Percentiles rank a stretch among this genome's conserved stretches.
Evolutionary conservation across 305 asterid species (phyloP).

Genomic region (Fraxinus sp.): DNA sequence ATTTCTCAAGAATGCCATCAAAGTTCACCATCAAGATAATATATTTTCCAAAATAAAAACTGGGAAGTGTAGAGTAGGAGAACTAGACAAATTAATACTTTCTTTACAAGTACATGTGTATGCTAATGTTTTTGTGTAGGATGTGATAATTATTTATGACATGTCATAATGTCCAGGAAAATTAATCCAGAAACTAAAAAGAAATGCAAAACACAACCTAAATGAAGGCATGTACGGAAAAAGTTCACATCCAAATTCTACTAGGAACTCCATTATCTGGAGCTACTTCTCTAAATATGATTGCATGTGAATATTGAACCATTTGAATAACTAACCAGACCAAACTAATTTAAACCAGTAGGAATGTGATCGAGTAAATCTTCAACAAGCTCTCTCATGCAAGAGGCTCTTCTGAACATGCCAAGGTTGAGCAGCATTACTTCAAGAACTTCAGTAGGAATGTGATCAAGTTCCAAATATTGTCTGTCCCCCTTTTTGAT

Average conservation of each 20-base stretch:
- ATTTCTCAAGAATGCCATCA: constrained; percentile 17
- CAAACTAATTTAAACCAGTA: not conserved
- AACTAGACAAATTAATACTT: constrained; percentile 3
- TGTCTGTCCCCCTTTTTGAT: not conserved
- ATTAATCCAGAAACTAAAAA: not conserved
- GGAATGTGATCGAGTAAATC: not conserved
- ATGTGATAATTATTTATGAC: not conserved
- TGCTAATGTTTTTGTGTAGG: not conserved
- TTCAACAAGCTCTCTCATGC: not conserved
- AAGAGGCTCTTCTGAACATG: not conserved
- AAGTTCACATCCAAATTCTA: not conserved
- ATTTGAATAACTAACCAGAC: not conserved
- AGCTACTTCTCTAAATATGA: not conserved
- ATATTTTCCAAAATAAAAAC: not conserved
- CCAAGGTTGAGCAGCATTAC: not conserved
- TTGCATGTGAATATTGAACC: not conserved
- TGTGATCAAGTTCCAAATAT: not conserved
- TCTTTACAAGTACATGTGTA: not conserved
- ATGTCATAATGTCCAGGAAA: not conserved
- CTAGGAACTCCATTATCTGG: not conserved
- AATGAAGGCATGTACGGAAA: not conserved
- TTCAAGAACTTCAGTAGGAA: not conserved
- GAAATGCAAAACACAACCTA: not conserved
- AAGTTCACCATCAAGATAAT: constrained; percentile 11
- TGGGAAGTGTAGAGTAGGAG: not conserved